A percentile compares a stretch with the other conserved stretches of the same genome.
Evolutionary conservation across 805 yeast species (phyloP).

Genomic region (Nakazawaea ernobii): DNA sequence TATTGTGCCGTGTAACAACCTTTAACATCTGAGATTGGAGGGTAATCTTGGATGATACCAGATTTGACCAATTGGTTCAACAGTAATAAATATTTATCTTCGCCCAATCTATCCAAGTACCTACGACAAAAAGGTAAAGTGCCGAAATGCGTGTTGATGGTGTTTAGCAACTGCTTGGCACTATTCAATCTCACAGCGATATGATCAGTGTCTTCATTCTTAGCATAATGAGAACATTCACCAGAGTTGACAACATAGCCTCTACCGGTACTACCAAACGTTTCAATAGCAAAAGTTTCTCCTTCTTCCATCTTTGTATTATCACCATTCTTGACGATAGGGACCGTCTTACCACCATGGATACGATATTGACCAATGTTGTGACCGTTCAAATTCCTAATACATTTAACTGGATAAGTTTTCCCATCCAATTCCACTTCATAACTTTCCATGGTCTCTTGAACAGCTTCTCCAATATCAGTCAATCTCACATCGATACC

Average conservation of each 20-base stretch:
- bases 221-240: conserved; percentile 91
- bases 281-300: conserved; percentile 95
- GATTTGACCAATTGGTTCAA: conserved; percentile 77
- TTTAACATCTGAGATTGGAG: conserved; percentile 78
- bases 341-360: conserved; percentile 95
- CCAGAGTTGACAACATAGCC: conserved; percentile 86
- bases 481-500: conserved; percentile 95
- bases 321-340: conserved; percentile 91
- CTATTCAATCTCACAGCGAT: conserved; percentile 54
- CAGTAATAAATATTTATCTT: conserved; percentile 85
- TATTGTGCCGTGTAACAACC: conserved; percentile 95
- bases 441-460: conserved; percentile 95
- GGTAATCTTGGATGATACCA: conserved; percentile 89
- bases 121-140: conserved; percentile 96
- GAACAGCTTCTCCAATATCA: conserved; percentile 93
- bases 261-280: conserved; percentile 94
- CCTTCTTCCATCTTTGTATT: conserved; percentile 98
- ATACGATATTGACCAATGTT: conserved; percentile 78
- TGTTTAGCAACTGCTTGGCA: conserved; percentile 62
- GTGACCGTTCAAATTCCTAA: conserved; percentile 92
- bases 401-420: conserved; percentile 77
- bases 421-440: conserved; percentile 90
- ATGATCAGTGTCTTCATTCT: conserved; percentile 43
- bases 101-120: conserved; percentile 86
- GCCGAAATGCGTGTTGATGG: conserved; percentile 81